Base-by-base conservation (phyloP, 805 yeast genomes). In the Kodamaea kaohsiungensis region DNA sequence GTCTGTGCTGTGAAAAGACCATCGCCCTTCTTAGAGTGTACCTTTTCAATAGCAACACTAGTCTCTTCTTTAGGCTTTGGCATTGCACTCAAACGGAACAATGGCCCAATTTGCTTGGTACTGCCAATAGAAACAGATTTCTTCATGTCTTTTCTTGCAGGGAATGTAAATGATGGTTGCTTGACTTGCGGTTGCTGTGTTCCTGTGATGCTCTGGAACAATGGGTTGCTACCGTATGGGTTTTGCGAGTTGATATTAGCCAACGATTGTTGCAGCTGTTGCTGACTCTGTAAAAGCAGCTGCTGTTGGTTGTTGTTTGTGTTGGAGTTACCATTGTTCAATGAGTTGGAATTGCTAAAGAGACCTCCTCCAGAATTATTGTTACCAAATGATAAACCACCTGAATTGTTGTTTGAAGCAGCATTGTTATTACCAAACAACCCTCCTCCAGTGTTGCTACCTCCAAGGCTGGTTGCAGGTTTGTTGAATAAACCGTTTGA, bases 171-270 rank as follows among this genome's bases (percentile, higher is more conserved):
- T 7, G 47, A 33, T 15, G 4, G n/a, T 8, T 25, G 19, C 3
- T 25, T 16, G 75, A 70, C 45, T 63, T 65, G 3, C 79, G 73
- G 22, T 77, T 72, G 13, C 73, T 72, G 73, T 8, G 67, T 57
- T 2, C 70, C 73, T 2, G 73, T 66, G 46, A 77, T 67, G 51
- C 78, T 72, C 53, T 71, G 75, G 59, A 89, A 90, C 51, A 92
- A 73, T 5, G 91, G 88, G 61, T 86, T 86, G 48, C 83, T 79
- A 1, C 97, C 96, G 65, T 89, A 92, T 45, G 97, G 97, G 65
- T 87, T 72, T 52, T 67, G 72, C 1, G 73, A 61, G 47, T 60
- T 65, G 51, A 74, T 66, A 54, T 65, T 73, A 33, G 64, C 63
- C 47, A 69, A 58, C 18, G 69, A 59, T 47, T 61, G 71, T 38